Evolutionary conservation across 164 flowering plant species (phyloP).

Genomic region (Liriodendron chinense): DNA sequence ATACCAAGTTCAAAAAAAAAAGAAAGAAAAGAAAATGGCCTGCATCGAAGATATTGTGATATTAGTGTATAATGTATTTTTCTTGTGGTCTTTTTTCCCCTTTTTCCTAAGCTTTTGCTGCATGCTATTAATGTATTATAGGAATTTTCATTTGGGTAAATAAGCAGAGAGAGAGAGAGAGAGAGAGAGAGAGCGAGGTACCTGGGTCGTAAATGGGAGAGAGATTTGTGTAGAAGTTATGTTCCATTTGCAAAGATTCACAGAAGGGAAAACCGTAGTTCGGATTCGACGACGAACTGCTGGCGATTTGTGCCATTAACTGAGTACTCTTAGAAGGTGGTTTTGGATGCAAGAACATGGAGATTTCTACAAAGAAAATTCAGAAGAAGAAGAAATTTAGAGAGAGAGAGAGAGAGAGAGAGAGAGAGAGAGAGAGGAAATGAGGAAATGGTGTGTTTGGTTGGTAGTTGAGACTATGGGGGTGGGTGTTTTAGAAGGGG

Average conservation of each 20-base stretch:
- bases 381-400: not conserved
- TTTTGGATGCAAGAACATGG: constrained; percentile 8
- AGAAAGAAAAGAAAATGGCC: no score
- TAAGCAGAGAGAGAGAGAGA: constrained; percentile 2
- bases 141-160: not conserved
- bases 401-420: not conserved
- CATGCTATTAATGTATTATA: not conserved
- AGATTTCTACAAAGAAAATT: not conserved
- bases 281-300: constrained; percentile 1
- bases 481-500: constrained; percentile 16
- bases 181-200: constrained; percentile 5
- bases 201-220: constrained; percentile 7
- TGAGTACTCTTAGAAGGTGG: not conserved
- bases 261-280: not conserved
- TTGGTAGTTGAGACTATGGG: not conserved
- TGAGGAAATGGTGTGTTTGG: not conserved
- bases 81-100: not conserved
- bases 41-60: no score
- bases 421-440: constrained; percentile 2
- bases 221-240: not conserved
- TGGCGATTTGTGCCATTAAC: constrained; percentile 12
- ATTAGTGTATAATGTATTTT: no score
- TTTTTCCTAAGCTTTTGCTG: not conserved
- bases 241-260: constrained; percentile 2
- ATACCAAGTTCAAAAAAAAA: no score